A percentile compares a stretch with the other conserved stretches of the same genome.
phyloP scores from a whole-genome alignment of 129 eudicot genomes.

The Flaveria trinervia region DNA sequence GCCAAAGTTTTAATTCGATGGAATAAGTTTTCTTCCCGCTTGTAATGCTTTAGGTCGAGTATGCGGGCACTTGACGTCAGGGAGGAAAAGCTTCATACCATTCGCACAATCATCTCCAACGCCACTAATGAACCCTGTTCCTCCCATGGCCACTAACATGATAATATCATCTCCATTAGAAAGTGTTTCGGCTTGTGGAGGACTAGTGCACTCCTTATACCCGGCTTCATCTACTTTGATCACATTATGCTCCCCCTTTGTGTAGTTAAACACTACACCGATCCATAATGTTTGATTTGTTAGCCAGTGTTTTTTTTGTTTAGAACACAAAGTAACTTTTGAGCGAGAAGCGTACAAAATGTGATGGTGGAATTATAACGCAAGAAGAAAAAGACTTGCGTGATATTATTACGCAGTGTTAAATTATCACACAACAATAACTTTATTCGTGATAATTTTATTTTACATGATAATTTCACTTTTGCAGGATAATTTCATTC shows the following conservation, averaged over 20 bases:
- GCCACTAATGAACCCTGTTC: conserved; percentile 39
- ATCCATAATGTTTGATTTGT: neutral
- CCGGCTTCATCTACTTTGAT: conserved; percentile 30
- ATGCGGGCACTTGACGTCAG: conserved; percentile 18
- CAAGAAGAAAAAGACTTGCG: too few relatives aligned
- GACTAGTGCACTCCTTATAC: conserved; percentile 3
- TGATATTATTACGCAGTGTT: too few relatives aligned
- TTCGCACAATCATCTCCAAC: conserved; percentile 22
- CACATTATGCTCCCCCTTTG: conserved; percentile 32
- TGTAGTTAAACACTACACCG: conserved; percentile 43
- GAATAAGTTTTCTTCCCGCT: conserved; percentile 20
- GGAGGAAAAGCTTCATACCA: conserved; percentile 32
- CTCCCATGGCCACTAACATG: conserved; percentile 13
- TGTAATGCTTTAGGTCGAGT: neutral
- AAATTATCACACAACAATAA: too few relatives aligned
- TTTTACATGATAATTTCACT: too few relatives aligned
- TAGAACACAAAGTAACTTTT: too few relatives aligned
- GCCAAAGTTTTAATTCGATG: neutral
- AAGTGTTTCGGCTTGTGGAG: conserved; percentile 5
- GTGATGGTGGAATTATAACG: too few relatives aligned
- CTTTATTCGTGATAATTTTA: too few relatives aligned
- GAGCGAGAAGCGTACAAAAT: too few relatives aligned
- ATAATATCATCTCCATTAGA: conserved; percentile 23
- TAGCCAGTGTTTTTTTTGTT: too few relatives aligned
- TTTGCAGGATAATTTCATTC: too few relatives aligned